These are phyloP conservation scores for Cyclostephanos tholiformis DNA, from an alignment of 108 stramenopile species.

Conservation along the genomic window DNA sequence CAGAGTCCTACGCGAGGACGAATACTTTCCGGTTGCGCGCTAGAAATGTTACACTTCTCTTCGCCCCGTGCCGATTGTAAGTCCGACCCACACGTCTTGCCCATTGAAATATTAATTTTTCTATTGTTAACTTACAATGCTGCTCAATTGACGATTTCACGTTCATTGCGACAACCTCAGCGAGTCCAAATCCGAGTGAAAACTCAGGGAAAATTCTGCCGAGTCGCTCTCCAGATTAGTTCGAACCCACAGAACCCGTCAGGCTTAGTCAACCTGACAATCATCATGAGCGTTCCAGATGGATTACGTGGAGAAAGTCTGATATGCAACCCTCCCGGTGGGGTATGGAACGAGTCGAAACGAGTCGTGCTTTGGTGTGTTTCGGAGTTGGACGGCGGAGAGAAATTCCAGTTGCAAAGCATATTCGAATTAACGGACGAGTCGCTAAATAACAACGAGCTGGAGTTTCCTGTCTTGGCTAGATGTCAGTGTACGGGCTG, in stretches of 20 bases:
- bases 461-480: conserved; percentile 81
- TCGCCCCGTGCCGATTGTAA: conserved; percentile 87
- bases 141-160: conserved; percentile 4
- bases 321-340: conserved; percentile 80
- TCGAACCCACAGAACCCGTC: conserved; percentile 87
- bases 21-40: conserved; percentile 79
- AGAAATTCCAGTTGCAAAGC: conserved; percentile 88
- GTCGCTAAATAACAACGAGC: conserved; percentile 22
- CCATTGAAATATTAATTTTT: not conserved
- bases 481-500: conserved; percentile 82
- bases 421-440: conserved; percentile 64
- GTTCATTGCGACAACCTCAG: conserved; percentile 35
- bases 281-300: conserved; percentile 81
- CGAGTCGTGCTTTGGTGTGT: conserved; percentile 88
- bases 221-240: conserved; percentile 87
- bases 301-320: conserved; percentile 69
- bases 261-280: conserved; percentile 76
- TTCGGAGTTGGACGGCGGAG: conserved; percentile 75
- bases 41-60: conserved; percentile 77
- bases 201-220: conserved; percentile 59
- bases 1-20: conserved; percentile 68
- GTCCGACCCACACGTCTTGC: conserved; percentile 30
- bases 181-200: conserved; percentile 82
- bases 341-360: conserved; percentile 82
- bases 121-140: conserved; percentile 7